phyloP scores from a whole-genome alignment of 495 filamentous ascomycete species.

The Lasiosphaeria ovina region DNA sequence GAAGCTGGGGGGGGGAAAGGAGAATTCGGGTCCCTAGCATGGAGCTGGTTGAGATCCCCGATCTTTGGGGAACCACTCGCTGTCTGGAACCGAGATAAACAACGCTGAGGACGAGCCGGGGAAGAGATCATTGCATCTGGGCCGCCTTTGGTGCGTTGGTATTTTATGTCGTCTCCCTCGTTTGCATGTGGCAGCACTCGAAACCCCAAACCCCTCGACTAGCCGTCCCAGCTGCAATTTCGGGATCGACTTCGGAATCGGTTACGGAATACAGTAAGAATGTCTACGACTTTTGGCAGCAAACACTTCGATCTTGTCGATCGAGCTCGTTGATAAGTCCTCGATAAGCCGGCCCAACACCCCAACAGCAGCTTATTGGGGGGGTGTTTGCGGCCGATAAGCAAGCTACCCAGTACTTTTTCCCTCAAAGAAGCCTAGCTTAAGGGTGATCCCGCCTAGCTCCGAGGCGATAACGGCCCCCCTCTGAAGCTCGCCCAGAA shows the following conservation, averaged over 20 bases:
- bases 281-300: no score
- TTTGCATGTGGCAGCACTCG: background rate
- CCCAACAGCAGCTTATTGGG: background rate
- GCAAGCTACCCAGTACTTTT: slow-evolving; percentile 16
- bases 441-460: slow-evolving; percentile 6
- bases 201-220: background rate
- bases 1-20: slow-evolving; percentile 1
- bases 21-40: background rate
- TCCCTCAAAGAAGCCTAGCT: slow-evolving; percentile 9
- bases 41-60: background rate
- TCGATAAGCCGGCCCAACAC: background rate
- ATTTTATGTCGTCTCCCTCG: background rate
- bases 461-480: background rate
- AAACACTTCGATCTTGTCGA: background rate
- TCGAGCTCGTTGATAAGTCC: background rate
- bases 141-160: background rate
- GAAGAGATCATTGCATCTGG: background rate
- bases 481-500: background rate
- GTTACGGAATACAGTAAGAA: no score
- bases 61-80: background rate
- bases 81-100: background rate
- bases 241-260: no score
- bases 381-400: background rate
- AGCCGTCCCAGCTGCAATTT: no score
- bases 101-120: background rate